Evolutionary conservation across 352 stramenopile species (phyloP).

Genomic region (Globisporangium paddicum): DNA sequence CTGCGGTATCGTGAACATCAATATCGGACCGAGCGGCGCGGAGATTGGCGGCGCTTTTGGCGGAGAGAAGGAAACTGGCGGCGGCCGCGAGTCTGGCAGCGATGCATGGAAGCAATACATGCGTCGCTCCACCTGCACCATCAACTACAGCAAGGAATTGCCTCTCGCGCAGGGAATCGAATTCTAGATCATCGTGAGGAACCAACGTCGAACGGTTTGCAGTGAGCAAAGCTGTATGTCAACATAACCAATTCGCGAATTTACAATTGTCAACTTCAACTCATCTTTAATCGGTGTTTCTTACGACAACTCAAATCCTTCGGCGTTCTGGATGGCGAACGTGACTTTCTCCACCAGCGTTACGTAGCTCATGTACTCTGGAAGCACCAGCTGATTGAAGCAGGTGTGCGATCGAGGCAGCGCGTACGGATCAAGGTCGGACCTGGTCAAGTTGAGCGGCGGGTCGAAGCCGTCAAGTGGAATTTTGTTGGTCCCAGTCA

Average conservation of each 20-base stretch:
- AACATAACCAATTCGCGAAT: too few relatives aligned
- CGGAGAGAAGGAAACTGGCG: constrained; percentile 91
- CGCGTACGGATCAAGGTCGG: constrained; percentile 59
- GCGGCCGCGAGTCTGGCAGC: constrained; percentile 87
- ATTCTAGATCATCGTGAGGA: constrained; percentile 51
- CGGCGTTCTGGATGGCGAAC: constrained; percentile 73
- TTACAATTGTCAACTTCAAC: too few relatives aligned
- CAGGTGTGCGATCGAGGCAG: constrained; percentile 80
- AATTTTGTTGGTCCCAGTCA: constrained; percentile 80
- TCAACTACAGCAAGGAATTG: constrained; percentile 92
- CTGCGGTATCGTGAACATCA: constrained; percentile 93
- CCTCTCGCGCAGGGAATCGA: constrained; percentile 91
- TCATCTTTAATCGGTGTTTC: background rate
- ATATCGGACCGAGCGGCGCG: constrained; percentile 89
- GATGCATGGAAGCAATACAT: constrained; percentile 95
- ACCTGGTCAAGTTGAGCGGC: constrained; percentile 83
- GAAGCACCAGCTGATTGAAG: constrained; percentile 88
- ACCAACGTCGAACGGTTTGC: background rate
- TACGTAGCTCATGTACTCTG: constrained; percentile 67
- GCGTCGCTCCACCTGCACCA: constrained; percentile 90
- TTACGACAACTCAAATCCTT: constrained; percentile 80
- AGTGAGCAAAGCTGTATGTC: too few relatives aligned
- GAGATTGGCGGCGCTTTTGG: constrained; percentile 93
- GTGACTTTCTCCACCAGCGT: constrained; percentile 65
- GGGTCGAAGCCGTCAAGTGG: constrained; percentile 84